phyloP scores from a whole-genome alignment of 345 rosid genomes.

The Theobroma cacao region DNA sequence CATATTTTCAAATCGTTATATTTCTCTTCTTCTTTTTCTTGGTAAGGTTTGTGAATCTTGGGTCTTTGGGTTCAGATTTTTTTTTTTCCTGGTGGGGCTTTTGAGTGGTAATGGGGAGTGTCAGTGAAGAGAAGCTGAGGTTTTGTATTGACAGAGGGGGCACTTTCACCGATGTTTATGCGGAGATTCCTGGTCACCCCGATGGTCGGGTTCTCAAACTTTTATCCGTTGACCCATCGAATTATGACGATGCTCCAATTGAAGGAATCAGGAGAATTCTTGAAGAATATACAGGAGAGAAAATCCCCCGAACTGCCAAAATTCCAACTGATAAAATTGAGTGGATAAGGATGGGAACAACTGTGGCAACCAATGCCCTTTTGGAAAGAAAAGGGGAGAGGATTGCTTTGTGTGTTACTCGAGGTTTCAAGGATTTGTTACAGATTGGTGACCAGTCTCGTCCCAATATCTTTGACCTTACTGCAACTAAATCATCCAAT shows the following conservation, averaged over 20 bases:
- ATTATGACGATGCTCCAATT: slow-evolving; percentile 94
- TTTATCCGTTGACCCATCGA: slow-evolving; percentile 88
- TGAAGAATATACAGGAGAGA: slow-evolving; percentile 68
- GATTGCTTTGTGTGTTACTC: slow-evolving; percentile 85
- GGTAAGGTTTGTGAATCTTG: not conserved
- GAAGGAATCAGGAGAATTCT: slow-evolving; percentile 94
- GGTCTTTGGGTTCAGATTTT: not conserved
- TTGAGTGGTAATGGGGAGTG: slow-evolving; percentile 39
- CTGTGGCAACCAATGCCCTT: slow-evolving; percentile 94
- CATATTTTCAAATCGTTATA: not conserved
- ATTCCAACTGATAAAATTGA: slow-evolving; percentile 89
- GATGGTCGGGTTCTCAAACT: slow-evolving; percentile 81
- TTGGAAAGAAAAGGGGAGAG: slow-evolving; percentile 94
- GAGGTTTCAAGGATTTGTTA: slow-evolving; percentile 81
- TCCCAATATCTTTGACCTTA: slow-evolving; percentile 81
- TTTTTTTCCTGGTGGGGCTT: not conserved
- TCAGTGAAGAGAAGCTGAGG: slow-evolving; percentile 51
- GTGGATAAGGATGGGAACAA: slow-evolving; percentile 98
- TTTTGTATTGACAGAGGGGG: slow-evolving; percentile 97
- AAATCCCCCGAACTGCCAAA: slow-evolving; percentile 62
- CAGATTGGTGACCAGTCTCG: slow-evolving; percentile 98
- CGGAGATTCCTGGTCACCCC: slow-evolving; percentile 77
- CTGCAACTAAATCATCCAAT: slow-evolving; percentile 74
- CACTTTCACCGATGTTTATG: slow-evolving; percentile 94
- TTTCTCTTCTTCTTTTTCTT: not conserved